Base-by-base conservation (phyloP, 2,329 filamentous ascomycete genomes). In the Chalara sp. region DNA sequence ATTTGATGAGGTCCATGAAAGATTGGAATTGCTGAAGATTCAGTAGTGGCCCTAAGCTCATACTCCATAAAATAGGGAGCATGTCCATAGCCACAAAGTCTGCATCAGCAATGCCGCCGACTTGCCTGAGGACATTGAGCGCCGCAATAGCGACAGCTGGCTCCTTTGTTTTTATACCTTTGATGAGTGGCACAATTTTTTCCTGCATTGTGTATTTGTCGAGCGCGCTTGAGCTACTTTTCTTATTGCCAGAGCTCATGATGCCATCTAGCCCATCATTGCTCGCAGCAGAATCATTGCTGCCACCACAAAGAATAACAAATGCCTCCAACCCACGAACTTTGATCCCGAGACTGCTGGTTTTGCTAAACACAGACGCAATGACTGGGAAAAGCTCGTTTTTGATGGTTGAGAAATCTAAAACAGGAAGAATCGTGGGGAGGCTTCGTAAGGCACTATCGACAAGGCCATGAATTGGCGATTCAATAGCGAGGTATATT, bases 181-280 rank as follows among this genome's bases (percentile, higher is more conserved):
- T 90, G 54, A 99, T 76, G 5, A 97, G 72, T 0, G 93, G 93
- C 0, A 97, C 80, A 33, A 99, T 87, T 72, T 96, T 97, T 66
- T 99, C 93, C 67, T 99, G 93, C 72, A 99, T 92, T 0, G 93
- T 97, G 64, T 93, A 97, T 67, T 97, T 97, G 72, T 99, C 93
- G 31, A 99, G 74, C 3, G 92, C 91, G 2, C 83, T 89, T 1
- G 86, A 86, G 1, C 80, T 86, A 4, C 78, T 79, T 52, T 80
- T 77, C 62, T 79, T 80, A 46, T 62, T 63, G 51, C 57, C 61
- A 32, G 79, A 73, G 57, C 78, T 68, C 41, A 71, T 62, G 64
- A 91, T 73, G 0, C 89, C 90, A 57, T 89, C 85, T 3, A 96
- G 75, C 5, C 89, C 91, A 65, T 93, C 89, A 44, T 80, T 73